Evolutionary conservation across 768 basidiomycete species (phyloP), one percentile per base, ranked within the genome.

Genomic region (Leccinum variicolor): DNA sequence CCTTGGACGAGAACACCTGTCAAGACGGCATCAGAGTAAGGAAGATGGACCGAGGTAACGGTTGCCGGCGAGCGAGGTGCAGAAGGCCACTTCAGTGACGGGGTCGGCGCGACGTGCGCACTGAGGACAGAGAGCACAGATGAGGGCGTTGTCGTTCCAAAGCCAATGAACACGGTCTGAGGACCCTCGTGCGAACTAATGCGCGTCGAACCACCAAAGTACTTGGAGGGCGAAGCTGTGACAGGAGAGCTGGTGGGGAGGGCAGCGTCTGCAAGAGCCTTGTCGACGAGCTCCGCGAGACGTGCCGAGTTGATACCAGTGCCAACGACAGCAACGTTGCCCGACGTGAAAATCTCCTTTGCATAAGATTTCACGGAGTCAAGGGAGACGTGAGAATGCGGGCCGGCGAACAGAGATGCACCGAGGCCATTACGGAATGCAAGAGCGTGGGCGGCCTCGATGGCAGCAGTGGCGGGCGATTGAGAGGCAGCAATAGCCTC

Each of bases 401-500:
- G 77, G n/a, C 87, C 77, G 19, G 94, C 89, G 74, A 92, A 93
- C 59, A 98, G 83, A 23, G 95, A 89, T 64, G 89, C 82, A 65
- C 96, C 96, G 66, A 98, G 93, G 15, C 96, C 96, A 45, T 79
- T 80, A 68, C 95, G 93, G 90, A 98, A 99, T 46, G 96, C 95
- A 57, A 95, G 79, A 46, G 82, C 74, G 72, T 98, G 96, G 4
- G 94, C 94, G 36, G 87, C 77, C 68, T 99, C 96, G 56, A 98
- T 61, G 43, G 94, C 94, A 64, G 80, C 79, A 2, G 82, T 81
- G 23, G 81, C 78, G 8, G 92, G 85, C 58, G 89, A 77, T 49
- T 77, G 72, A 47, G 76, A 70, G 14, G 86, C 90, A 23, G 83
- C 76, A 39, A 80, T 72, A 47, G 86, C 76, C 68, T 98, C 96